Evolutionary conservation across 805 yeast genomes (phyloP).

Genomic region (Candida hispaniensis): DNA sequence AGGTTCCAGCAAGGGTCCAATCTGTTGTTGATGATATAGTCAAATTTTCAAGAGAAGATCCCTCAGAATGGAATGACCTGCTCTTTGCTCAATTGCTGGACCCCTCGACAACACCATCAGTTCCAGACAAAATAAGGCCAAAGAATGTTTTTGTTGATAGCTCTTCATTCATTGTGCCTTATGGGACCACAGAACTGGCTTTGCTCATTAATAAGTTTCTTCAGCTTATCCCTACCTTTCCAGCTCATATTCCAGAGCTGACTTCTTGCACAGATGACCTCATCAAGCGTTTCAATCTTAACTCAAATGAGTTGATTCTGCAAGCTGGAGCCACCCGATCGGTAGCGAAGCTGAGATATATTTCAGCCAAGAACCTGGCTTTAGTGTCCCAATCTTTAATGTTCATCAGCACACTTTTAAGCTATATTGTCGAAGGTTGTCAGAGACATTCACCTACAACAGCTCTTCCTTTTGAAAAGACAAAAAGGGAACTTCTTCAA

Average conservation of each 20-base stretch:
- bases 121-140: conserved; percentile 27
- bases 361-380: conserved; percentile 61
- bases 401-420: conserved; percentile 34
- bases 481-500: conserved; percentile 38
- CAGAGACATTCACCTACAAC: conserved; percentile 29
- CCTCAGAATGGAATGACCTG: conserved; percentile 38
- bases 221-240: conserved; percentile 47
- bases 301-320: conserved; percentile 48
- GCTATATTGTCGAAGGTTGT: conserved; percentile 29
- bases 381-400: conserved; percentile 57
- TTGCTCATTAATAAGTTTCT: conserved; percentile 41
- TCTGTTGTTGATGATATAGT: conserved; percentile 40
- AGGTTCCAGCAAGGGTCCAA: conserved; percentile 42
- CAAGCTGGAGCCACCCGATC: conserved; percentile 62
- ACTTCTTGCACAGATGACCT: conserved; percentile 32
- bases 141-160: conserved; percentile 37
- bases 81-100: conserved; percentile 18
- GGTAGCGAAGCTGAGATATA: conserved; percentile 63
- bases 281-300: conserved; percentile 43
- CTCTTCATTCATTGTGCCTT: conserved; percentile 48
- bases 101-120: conserved; percentile 22
- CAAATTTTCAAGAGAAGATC: conserved; percentile 38
- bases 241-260: conserved; percentile 30
- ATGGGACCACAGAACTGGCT: conserved; percentile 36
- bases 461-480: conserved; percentile 29